Evolutionary conservation across 306 rosid species (phyloP).

Genomic region (Rosa chinensis): DNA sequence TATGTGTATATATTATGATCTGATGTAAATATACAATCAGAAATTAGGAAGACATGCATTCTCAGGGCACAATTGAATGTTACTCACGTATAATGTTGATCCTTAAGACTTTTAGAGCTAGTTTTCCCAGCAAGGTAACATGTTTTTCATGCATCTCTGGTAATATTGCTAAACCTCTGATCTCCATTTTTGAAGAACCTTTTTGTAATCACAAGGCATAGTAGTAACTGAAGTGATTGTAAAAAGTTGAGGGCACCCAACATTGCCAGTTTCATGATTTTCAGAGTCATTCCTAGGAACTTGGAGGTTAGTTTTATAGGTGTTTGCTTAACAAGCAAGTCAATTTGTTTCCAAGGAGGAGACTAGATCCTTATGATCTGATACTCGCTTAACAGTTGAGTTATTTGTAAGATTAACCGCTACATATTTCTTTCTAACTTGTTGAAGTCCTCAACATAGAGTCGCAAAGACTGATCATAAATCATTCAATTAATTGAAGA

Average conservation of each 20-base stretch:
- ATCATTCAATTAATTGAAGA: background rate
- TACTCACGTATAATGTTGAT: background rate
- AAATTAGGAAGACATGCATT: background rate
- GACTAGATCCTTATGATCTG: background rate
- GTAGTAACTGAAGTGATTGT: background rate
- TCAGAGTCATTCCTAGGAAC: background rate
- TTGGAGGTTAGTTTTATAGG: background rate
- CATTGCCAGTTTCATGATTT: background rate
- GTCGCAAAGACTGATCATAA: background rate
- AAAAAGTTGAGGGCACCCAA: background rate
- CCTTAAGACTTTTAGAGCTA: background rate
- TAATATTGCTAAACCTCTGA: background rate
- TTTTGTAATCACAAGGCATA: background rate
- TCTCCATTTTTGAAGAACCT: background rate
- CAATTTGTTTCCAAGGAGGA: background rate
- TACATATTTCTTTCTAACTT: background rate
- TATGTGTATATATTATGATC: background rate
- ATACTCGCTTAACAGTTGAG: background rate
- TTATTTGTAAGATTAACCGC: background rate
- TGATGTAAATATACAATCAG: background rate
- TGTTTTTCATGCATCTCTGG: background rate
- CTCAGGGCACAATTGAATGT: background rate
- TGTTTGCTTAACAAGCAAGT: background rate
- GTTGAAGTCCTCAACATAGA: background rate
- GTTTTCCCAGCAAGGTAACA: background rate